These are phyloP conservation scores for Apiotrichum porosum DNA, from an alignment of 1,284 basidiomycete genomes.

Conservation along the genomic window DNA sequence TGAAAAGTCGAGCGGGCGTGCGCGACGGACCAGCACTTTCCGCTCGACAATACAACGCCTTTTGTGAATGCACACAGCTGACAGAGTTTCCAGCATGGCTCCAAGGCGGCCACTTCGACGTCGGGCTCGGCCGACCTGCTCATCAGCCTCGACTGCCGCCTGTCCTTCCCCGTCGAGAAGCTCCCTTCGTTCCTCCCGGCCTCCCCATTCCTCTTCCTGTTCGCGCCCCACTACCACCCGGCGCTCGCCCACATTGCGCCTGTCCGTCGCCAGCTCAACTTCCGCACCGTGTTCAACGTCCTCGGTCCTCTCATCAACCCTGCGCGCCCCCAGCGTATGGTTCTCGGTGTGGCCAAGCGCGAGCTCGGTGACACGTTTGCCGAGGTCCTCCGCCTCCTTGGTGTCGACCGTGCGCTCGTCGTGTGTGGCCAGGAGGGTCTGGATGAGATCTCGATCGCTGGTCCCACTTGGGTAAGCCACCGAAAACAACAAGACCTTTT, in stretches of 20 bases:
- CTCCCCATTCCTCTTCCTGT: constrained; percentile 85
- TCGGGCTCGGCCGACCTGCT: constrained; percentile 93
- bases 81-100: constrained; percentile 72
- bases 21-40: too few species aligned
- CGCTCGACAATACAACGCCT: too few species aligned
- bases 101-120: constrained; percentile 85
- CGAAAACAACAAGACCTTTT: too few species aligned
- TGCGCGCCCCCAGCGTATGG: constrained; percentile 73
- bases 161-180: constrained; percentile 64
- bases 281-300: constrained; percentile 96
- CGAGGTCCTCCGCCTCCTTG: constrained; percentile 57
- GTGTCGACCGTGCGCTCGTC: constrained; percentile 78
- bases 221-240: constrained; percentile 91
- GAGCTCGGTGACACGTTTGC: constrained; percentile 84
- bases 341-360: constrained; percentile 81
- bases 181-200: constrained; percentile 53
- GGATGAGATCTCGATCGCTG: constrained; percentile 91
- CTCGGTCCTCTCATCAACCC: constrained; percentile 95
- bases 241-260: constrained; percentile 78
- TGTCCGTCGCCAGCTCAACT: constrained; percentile 78
- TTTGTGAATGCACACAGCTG: neutral
- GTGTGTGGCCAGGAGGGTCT: constrained; percentile 89
- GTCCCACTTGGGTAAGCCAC: constrained; percentile 66
- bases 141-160: constrained; percentile 73
- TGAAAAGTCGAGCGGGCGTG: too few species aligned